Base-by-base conservation (phyloP, 2,329 filamentous ascomycete species). In the Xylaria digitata region DNA sequence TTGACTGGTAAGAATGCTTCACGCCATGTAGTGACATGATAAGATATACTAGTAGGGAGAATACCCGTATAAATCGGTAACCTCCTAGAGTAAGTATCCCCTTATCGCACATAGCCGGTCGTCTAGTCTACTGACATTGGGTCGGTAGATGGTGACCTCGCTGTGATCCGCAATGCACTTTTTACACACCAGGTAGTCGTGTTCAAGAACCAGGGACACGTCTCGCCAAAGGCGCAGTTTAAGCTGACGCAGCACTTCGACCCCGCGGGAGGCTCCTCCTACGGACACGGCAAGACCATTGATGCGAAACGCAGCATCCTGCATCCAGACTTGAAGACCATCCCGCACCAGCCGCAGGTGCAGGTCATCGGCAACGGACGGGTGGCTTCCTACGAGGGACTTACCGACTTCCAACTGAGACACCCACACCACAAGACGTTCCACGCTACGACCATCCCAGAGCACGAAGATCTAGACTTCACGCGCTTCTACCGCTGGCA, bases 361-460 rank as follows among this genome's bases (percentile, higher is more conserved):
- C 92, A 94, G 74, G 89, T 94, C 61, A 94, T 94, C 67, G 92
- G 92, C 46, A 93, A 94, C 74, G 92, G 92, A 5, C 85, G 86
- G 53, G 85, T 94, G 1, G 77, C 84, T 0, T 85, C 86, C 37
- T 94, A 93, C 72, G 91, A 94, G 75, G 92, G 91, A 0, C 81
- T 94, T 9, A 79, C 85, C 71, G 83, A 93, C 75, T 85, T 94
- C 69, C 86, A 82, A 40, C 85, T 94, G 37, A 86, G 86, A 63
- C 92, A 94, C 75, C 92, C 92, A 6, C 92, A 94, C 75, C 92
- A 94, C 81, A 86, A 85, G 65, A 93, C 89, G 0, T 94, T 94
- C 79, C 92, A 94, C 78, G 86, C 87, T 59, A 86, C 87, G 5
- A 76, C 81, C 21, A 87, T 94, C 69, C 85, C 90, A 0, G 79